These are phyloP conservation scores for Cajanus cajan DNA, from an alignment of 306 rosid species.

Conservation along the genomic window DNA sequence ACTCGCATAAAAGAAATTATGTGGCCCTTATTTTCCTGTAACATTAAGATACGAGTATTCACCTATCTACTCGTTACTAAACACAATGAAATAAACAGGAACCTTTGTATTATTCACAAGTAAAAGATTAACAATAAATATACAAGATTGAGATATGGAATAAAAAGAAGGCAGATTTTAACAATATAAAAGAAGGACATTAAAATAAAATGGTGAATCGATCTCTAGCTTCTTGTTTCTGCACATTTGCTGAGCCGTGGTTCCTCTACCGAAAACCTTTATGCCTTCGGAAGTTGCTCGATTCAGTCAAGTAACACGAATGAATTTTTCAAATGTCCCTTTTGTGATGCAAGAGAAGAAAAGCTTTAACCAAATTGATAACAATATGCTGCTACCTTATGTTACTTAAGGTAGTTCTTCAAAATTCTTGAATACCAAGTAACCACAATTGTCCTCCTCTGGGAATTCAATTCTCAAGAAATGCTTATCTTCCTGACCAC, in stretches of 20 bases:
- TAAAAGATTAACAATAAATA: constrained; percentile 22
- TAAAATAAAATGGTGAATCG: constrained; percentile 10
- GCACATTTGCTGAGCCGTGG: constrained; percentile 26
- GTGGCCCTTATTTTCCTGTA: not conserved
- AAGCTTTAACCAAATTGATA: not conserved
- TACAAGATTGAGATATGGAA: constrained; percentile 24
- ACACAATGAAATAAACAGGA: constrained; percentile 11
- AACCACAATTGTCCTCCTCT: constrained; percentile 37
- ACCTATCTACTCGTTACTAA: not conserved
- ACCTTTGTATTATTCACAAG: constrained; percentile 30
- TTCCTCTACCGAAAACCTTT: constrained; percentile 5
- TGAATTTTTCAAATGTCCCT: constrained; percentile 24
- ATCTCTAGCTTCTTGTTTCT: constrained; percentile 29
- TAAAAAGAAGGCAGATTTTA: constrained; percentile 24
- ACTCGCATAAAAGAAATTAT: not conserved
- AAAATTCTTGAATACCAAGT: constrained; percentile 32
- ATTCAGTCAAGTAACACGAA: constrained; percentile 35
- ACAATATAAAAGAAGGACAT: not conserved
- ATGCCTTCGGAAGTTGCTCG: constrained; percentile 12
- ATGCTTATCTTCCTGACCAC: constrained; percentile 27
- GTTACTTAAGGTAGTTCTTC: constrained; percentile 43
- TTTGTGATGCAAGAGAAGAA: not conserved
- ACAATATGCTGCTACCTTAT: not conserved
- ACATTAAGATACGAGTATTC: not conserved
- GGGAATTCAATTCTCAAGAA: constrained; percentile 30